Percentiles rank a stretch among this genome's conserved stretches.
Conservation (phyloP, 495 filamentous ascomycete genomes). For the Pseudomonodictys pantanalensis region DNA sequence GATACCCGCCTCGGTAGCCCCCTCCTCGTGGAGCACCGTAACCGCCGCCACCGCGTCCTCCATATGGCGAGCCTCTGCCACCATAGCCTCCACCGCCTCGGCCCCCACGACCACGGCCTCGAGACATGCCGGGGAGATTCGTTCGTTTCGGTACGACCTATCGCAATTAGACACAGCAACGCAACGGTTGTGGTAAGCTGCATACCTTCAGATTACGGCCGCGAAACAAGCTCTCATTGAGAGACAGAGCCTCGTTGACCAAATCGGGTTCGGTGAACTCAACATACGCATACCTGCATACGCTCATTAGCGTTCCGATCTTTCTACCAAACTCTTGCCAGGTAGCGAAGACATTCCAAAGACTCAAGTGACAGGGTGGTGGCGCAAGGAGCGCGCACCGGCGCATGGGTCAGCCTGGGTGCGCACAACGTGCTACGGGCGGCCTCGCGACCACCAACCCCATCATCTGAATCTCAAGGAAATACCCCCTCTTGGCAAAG, state of each 20-base stretch:
- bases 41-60: slow-evolving; percentile 50
- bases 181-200: neutral
- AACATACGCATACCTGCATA: slow-evolving; percentile 90
- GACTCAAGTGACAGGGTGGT: neutral
- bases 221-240: slow-evolving; percentile 96
- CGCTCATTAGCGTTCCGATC: slow-evolving; percentile 53
- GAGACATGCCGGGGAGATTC: slow-evolving; percentile 87
- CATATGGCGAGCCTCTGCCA: slow-evolving; percentile 66
- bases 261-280: slow-evolving; percentile 95
- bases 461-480: slow-evolving; percentile 24
- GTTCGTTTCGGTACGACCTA: slow-evolving; percentile 96
- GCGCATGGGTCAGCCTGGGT: too few relatives aligned
- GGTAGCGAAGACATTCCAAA: slow-evolving; percentile 42
- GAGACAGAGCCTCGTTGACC: slow-evolving; percentile 85
- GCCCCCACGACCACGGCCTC: slow-evolving; percentile 68
- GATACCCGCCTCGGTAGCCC: slow-evolving; percentile 58
- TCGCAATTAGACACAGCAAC: slow-evolving; percentile 5
- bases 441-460: neutral
- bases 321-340: slow-evolving; percentile 49
- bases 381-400: too few relatives aligned
- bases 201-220: slow-evolving; percentile 89
- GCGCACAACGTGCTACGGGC: too few relatives aligned
- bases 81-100: slow-evolving; percentile 54
- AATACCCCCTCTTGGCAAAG: slow-evolving; percentile 34
- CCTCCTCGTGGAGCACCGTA: slow-evolving; percentile 35